Evolutionary conservation across 179 eudicot species (phyloP).

Genomic region (Silene noctiflora): DNA sequence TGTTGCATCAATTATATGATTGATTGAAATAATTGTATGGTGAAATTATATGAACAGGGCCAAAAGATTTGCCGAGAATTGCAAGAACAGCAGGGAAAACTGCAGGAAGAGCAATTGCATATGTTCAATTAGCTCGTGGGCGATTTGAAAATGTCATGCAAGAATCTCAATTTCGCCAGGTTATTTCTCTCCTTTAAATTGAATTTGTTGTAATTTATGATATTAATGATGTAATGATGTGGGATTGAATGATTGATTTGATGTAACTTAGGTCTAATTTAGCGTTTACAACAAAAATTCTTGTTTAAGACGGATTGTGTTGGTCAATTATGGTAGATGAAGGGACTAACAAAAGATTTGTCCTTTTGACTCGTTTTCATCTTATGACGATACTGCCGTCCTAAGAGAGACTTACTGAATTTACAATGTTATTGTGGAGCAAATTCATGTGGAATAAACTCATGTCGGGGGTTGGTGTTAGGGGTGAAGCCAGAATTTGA

Average conservation of each 20-base stretch:
- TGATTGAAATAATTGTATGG: neutral
- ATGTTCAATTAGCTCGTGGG: conserved; percentile 91
- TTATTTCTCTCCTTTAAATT: conserved; percentile 16
- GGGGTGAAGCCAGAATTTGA: neutral
- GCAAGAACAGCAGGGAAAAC: conserved; percentile 73
- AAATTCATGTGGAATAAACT: too few relatives aligned
- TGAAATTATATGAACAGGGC: conserved; percentile 43
- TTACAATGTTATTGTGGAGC: neutral
- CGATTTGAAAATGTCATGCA: conserved; percentile 81
- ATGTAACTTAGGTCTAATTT: too few relatives aligned
- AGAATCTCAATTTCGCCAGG: conserved; percentile 82
- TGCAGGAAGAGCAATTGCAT: conserved; percentile 85
- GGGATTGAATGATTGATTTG: too few relatives aligned
- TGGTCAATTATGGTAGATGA: too few relatives aligned
- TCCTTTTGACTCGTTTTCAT: too few relatives aligned
- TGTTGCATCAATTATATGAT: neutral
- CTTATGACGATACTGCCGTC: too few relatives aligned
- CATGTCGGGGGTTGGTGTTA: neutral
- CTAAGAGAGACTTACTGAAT: too few relatives aligned
- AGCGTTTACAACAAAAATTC: too few relatives aligned
- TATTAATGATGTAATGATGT: neutral
- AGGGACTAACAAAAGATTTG: too few relatives aligned
- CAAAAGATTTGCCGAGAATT: conserved; percentile 76
- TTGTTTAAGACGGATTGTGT: too few relatives aligned
- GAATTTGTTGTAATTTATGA: neutral